Evolutionary conservation across 23 red algal genomes (phyloP).

Genomic region (Gracilaria vermiculophylla): DNA sequence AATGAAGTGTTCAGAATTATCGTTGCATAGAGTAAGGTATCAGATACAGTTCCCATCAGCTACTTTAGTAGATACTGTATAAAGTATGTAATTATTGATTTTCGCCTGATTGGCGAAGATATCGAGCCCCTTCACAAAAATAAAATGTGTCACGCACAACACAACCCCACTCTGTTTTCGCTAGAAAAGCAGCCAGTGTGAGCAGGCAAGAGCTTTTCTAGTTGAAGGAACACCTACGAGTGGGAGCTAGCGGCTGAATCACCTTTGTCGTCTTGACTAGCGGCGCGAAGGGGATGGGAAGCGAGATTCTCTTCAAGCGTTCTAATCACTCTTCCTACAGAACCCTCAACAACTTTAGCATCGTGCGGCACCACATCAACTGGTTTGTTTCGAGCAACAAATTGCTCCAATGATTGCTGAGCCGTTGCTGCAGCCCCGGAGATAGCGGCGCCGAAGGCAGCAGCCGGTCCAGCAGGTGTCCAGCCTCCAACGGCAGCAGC

Average conservation of each 20-base stretch:
- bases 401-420: slow-evolving; percentile 4
- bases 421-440: slow-evolving; percentile 18
- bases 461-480: slow-evolving; percentile 11
- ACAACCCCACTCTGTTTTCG: background rate
- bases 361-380: background rate
- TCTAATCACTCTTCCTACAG: background rate
- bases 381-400: background rate
- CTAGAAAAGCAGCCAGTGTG: background rate
- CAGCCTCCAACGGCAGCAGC: slow-evolving; percentile 39
- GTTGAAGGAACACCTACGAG: background rate
- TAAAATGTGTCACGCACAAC: background rate
- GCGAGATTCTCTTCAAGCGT: slow-evolving; percentile 16
- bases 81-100: background rate
- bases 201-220: background rate
- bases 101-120: background rate
- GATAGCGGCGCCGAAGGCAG: slow-evolving; percentile 39
- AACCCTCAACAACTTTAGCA: slow-evolving; percentile 1
- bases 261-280: background rate
- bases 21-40: too few species aligned
- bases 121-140: background rate
- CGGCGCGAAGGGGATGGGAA: background rate
- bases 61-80: too few species aligned
- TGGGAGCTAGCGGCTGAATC: background rate
- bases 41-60: too few species aligned
- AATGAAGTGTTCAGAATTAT: too few species aligned